phyloP scores from a whole-genome alignment of 768 basidiomycete species.

The Russula dissimulans region DNA sequence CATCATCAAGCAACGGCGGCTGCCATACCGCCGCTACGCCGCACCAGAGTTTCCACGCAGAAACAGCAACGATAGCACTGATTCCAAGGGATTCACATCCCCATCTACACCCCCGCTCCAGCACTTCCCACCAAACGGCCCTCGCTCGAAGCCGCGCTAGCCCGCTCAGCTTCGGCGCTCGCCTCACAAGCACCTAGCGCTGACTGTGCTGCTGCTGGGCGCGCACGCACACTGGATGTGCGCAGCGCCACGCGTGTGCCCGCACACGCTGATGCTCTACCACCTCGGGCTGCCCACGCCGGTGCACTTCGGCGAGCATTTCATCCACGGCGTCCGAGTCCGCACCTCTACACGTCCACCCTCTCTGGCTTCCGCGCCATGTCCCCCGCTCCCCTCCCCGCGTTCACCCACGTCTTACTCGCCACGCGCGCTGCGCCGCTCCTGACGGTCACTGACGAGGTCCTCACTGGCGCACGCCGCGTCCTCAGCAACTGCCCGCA shows the following conservation, averaged over 20 bases:
- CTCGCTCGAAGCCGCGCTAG: conserved; percentile 17
- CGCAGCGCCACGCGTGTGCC: conserved; percentile 1
- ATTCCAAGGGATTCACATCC: conserved; percentile 1
- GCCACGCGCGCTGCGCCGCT: conserved; percentile 13
- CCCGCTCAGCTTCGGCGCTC: conserved; percentile 8
- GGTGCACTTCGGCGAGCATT: conserved; percentile 16
- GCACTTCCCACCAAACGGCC: conserved; percentile 16
- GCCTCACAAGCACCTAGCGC: conserved; percentile 9
- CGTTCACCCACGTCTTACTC: conserved; percentile 15
- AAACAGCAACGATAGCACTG: neutral
- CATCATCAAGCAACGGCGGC: neutral
- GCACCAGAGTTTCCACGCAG: neutral
- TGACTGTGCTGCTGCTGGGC: conserved; percentile 16
- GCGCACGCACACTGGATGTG: conserved; percentile 20
- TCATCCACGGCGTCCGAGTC: neutral
- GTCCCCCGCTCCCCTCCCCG: conserved; percentile 5
- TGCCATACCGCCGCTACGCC: neutral
- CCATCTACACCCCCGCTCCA: conserved; percentile 17
- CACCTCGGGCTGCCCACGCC: conserved; percentile 17
- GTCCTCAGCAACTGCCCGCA: conserved; percentile 7
- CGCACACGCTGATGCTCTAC: conserved; percentile 18
- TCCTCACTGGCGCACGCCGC: neutral
- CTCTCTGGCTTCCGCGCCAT: conserved; percentile 16
- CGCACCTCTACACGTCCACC: conserved; percentile 18
- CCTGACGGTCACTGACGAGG: neutral